A percentile compares a stretch with the other conserved stretches of the same genome.
Evolutionary conservation across 1,139 yeast species (phyloP).

Genomic region (Saccharomyces hybrid): DNA sequence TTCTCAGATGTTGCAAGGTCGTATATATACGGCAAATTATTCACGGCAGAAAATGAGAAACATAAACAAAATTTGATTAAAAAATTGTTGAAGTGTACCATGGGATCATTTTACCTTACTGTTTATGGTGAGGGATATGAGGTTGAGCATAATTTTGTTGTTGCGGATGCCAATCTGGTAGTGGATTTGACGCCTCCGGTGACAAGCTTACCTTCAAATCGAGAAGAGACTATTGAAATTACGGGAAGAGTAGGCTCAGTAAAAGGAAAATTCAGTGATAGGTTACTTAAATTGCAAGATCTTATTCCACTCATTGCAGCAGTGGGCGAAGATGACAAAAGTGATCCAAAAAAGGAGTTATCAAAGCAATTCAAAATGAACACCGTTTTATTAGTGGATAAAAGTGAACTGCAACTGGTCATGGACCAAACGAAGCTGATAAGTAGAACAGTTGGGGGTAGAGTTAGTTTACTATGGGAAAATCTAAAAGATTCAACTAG

Average conservation of each 20-base stretch:
- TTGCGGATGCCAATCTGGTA: constrained; percentile 17
- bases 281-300: constrained; percentile 15
- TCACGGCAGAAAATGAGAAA: constrained; percentile 13
- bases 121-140: constrained; percentile 21
- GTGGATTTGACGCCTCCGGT: constrained; percentile 15
- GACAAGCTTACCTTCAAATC: constrained; percentile 9
- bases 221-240: constrained; percentile 18
- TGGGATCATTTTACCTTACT: constrained; percentile 22
- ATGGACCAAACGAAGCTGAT: constrained; percentile 25
- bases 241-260: constrained; percentile 20
- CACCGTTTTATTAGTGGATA: constrained; percentile 16
- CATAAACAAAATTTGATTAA: constrained; percentile 17
- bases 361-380: constrained; percentile 17
- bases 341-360: not conserved
- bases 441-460: constrained; percentile 27
- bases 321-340: constrained; percentile 5
- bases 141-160: constrained; percentile 21
- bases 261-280: constrained; percentile 23
- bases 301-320: constrained; percentile 9
- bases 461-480: constrained; percentile 20
- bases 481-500: constrained; percentile 18
- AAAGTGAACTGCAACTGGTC: constrained; percentile 19
- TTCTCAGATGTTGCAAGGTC: constrained; percentile 51
- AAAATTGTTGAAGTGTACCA: constrained; percentile 17
- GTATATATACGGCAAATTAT: constrained; percentile 39